Conservation (phyloP, 805 yeast species). For the Maudiozyma barnettii region DNA sequence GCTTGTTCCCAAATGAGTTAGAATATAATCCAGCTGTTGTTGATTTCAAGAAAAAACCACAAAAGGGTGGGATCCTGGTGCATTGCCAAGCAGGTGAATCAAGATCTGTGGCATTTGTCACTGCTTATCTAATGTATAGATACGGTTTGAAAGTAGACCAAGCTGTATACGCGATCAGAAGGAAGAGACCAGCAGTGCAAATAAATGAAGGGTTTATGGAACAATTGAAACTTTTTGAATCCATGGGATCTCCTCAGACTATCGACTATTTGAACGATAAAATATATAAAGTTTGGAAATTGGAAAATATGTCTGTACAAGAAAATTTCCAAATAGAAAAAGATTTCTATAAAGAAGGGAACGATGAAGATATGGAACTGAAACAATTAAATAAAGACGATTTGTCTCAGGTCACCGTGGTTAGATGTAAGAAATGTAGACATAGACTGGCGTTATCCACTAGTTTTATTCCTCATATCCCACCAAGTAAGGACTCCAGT, state of each 20-base stretch:
- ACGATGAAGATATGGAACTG: slow-evolving; percentile 20
- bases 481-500: slow-evolving; percentile 54
- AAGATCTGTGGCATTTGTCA: slow-evolving; percentile 74
- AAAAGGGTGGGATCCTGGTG: slow-evolving; percentile 42
- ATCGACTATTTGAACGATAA: slow-evolving; percentile 20
- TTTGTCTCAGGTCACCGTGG: slow-evolving; percentile 24
- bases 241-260: slow-evolving; percentile 23
- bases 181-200: slow-evolving; percentile 48
- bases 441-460: slow-evolving; percentile 53
- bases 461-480: slow-evolving; percentile 54
- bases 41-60: slow-evolving; percentile 28
- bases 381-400: slow-evolving; percentile 22
- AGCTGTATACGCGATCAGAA: slow-evolving; percentile 66
- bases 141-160: slow-evolving; percentile 47
- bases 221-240: slow-evolving; percentile 59
- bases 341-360: slow-evolving; percentile 25
- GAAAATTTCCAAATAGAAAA: slow-evolving; percentile 32
- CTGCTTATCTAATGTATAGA: slow-evolving; percentile 83
- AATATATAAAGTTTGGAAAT: slow-evolving; percentile 37
- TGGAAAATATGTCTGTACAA: slow-evolving; percentile 21
- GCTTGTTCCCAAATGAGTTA: slow-evolving; percentile 39
- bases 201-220: slow-evolving; percentile 70
- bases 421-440: slow-evolving; percentile 81
- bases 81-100: slow-evolving; percentile 93
- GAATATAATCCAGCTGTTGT: slow-evolving; percentile 25